phyloP scores from a whole-genome alignment of 768 basidiomycete genomes.

The Lepiota subincarnata region DNA sequence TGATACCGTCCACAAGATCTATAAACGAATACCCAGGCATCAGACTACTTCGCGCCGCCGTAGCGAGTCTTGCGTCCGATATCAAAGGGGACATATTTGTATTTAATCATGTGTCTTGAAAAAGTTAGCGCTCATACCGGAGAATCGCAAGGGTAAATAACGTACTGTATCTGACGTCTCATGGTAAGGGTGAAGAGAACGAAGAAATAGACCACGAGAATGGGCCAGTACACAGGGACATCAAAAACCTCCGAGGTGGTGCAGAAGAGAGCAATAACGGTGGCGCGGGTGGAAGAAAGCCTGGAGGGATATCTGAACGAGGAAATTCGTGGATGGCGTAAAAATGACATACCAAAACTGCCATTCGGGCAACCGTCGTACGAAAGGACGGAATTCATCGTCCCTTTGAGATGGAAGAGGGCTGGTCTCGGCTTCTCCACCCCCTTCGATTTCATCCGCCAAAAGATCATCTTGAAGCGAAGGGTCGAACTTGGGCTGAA shows the following conservation, averaged over 20 bases:
- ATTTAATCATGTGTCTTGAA: conserved; percentile 95
- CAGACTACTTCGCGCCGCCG: conserved; percentile 36
- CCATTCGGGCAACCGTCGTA: conserved; percentile 93
- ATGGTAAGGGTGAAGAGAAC: conserved; percentile 93
- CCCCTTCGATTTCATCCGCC: conserved; percentile 95
- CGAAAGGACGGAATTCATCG: conserved; percentile 97
- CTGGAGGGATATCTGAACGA: conserved; percentile 32
- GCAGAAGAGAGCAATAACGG: conserved; percentile 73
- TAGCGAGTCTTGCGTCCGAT: conserved; percentile 91
- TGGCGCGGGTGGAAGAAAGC: conserved; percentile 89
- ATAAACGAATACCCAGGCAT: neutral
- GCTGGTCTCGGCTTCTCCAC: conserved; percentile 53
- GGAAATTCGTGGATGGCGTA: neutral
- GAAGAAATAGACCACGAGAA: conserved; percentile 95
- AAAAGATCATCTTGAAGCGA: conserved; percentile 90
- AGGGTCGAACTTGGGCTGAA: conserved; percentile 97
- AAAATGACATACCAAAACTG: conserved; percentile 73
- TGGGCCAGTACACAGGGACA: conserved; percentile 99
- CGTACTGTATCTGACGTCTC: conserved; percentile 93
- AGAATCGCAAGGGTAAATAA: conserved; percentile 15
- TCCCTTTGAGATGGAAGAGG: conserved; percentile 70
- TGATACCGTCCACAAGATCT: conserved; percentile 5
- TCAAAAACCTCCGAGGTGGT: conserved; percentile 86
- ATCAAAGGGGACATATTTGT: conserved; percentile 95
- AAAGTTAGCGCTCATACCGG: conserved; percentile 8